Percentiles rank a stretch among this genome's conserved stretches.
Evolutionary conservation across 2,329 filamentous ascomycete genomes (phyloP).

Genomic region (Nothopassalora personata): DNA sequence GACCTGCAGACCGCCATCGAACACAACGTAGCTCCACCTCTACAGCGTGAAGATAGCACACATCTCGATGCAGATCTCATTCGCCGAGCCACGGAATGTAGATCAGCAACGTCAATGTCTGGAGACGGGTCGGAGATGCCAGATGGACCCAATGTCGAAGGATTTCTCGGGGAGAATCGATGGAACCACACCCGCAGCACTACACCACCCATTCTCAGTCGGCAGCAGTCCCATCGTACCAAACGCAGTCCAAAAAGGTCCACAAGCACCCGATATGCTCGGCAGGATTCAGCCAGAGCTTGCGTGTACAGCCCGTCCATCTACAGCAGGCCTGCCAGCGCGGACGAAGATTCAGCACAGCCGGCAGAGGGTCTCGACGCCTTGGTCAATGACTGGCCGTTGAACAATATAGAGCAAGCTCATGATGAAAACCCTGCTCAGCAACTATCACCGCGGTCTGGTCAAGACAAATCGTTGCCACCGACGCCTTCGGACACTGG

Average conservation of each 20-base stretch:
- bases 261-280: not conserved
- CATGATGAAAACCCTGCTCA: not conserved
- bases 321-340: constrained; percentile 6
- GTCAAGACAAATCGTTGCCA: not conserved
- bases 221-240: not conserved
- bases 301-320: constrained; percentile 6
- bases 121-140: not conserved
- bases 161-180: not conserved
- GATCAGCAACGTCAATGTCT: not conserved
- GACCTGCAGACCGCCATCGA: not conserved
- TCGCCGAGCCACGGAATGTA: constrained; percentile 1
- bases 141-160: not conserved
- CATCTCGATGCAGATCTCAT: constrained; percentile 2
- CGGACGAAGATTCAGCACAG: not conserved
- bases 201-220: constrained; percentile 1
- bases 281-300: not conserved
- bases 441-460: not conserved
- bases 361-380: constrained; percentile 5
- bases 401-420: not conserved
- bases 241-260: not conserved
- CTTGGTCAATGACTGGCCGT: constrained; percentile 9
- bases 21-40: not conserved
- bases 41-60: not conserved
- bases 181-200: constrained; percentile 2
- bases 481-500: not conserved